Conservation (phyloP, 1,284 basidiomycete genomes). For the Vanrija sp. region DNA sequence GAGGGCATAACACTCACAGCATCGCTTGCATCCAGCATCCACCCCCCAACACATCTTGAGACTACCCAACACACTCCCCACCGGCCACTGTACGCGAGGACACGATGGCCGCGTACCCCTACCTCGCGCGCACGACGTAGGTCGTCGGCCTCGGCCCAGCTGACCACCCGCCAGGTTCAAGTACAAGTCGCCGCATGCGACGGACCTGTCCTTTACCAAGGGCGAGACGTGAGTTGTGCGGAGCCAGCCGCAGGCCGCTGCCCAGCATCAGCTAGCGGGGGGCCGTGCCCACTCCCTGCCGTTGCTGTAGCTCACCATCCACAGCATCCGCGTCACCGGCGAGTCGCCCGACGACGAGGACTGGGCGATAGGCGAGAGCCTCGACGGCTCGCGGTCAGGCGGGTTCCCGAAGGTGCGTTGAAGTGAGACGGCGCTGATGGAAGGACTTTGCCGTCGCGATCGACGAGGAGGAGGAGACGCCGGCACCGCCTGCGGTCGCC, state of each 20-base stretch:
- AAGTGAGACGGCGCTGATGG: conserved; percentile 5
- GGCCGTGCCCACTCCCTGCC: not conserved
- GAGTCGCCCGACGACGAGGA: conserved; percentile 47
- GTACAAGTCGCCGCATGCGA: conserved; percentile 49
- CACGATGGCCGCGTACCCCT: conserved; percentile 40
- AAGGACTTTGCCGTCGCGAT: conserved; percentile 41
- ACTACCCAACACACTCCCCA: not conserved
- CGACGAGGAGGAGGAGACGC: conserved; percentile 21
- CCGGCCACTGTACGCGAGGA: not conserved
- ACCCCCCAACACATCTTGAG: not conserved
- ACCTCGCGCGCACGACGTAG: conserved; percentile 45
- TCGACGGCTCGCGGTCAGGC: conserved; percentile 43
- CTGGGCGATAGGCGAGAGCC: conserved; percentile 45
- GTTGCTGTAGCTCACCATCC: not conserved
- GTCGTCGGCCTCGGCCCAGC: conserved; percentile 8
- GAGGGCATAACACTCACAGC: not conserved
- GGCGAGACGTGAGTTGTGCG: conserved; percentile 44
- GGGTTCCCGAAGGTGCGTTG: conserved; percentile 46
- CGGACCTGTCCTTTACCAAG: conserved; percentile 49
- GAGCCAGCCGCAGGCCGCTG: not conserved
- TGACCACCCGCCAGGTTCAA: conserved; percentile 31
- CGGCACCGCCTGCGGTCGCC: not conserved
- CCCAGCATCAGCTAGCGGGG: not conserved
- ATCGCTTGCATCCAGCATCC: not conserved
- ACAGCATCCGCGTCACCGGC: conserved; percentile 47